A percentile compares a stretch with the other conserved stretches of the same genome.
These are phyloP conservation scores for Ustilago tritici DNA, from an alignment of 1,284 basidiomycete species.

Conservation along the genomic window DNA sequence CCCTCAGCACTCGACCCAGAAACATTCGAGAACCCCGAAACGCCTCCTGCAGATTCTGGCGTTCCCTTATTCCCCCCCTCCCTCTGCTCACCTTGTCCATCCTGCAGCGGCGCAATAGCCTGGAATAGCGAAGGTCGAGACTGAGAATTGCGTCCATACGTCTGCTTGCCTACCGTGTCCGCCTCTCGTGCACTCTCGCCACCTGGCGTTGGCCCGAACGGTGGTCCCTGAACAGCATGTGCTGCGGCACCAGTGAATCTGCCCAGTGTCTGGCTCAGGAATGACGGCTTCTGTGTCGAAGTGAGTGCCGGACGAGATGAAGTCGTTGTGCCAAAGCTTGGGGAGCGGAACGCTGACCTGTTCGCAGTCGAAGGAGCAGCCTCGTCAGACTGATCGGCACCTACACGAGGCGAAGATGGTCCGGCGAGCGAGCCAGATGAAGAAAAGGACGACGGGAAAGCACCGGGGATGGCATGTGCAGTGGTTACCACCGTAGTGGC, in stretches of 20 bases:
- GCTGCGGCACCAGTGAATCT: slow-evolving; percentile 38
- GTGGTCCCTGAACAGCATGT: slow-evolving; percentile 19
- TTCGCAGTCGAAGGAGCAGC: not conserved
- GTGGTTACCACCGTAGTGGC: slow-evolving; percentile 35
- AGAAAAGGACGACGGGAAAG: slow-evolving; percentile 41
- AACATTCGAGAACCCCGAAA: slow-evolving; percentile 34
- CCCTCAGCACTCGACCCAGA: slow-evolving; percentile 36
- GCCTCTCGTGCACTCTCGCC: slow-evolving; percentile 10
- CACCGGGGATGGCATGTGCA: slow-evolving; percentile 41
- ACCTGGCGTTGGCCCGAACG: slow-evolving; percentile 13
- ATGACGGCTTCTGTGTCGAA: slow-evolving; percentile 29
- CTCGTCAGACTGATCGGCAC: slow-evolving; percentile 9
- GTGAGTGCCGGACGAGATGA: slow-evolving; percentile 8
- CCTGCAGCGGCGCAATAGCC: slow-evolving; percentile 31
- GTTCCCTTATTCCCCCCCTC: slow-evolving; percentile 24
- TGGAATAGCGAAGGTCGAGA: slow-evolving; percentile 39
- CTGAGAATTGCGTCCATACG: slow-evolving; percentile 14
- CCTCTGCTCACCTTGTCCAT: not conserved
- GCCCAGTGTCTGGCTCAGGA: slow-evolving; percentile 54
- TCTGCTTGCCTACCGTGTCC: slow-evolving; percentile 3
- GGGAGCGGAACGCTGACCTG: slow-evolving; percentile 14
- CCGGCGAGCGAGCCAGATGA: slow-evolving; percentile 32
- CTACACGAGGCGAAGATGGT: slow-evolving; percentile 14
- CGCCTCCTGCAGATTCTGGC: slow-evolving; percentile 31
- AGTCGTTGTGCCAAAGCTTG: slow-evolving; percentile 16